These are phyloP conservation scores for Paralagenidium karlingii DNA, from an alignment of 352 stramenopile genomes.

Conservation along the genomic window DNA sequence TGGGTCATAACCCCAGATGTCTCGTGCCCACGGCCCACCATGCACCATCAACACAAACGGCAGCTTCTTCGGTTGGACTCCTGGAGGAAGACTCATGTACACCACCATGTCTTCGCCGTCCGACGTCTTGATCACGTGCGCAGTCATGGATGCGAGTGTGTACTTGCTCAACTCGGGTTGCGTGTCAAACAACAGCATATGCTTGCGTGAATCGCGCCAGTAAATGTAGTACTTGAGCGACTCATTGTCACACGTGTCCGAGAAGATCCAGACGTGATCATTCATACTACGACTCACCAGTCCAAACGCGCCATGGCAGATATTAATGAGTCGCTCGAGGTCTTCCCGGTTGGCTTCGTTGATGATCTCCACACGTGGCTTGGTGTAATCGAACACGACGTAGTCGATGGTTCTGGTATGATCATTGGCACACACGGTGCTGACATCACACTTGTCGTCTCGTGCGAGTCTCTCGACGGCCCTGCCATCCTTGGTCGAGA, in stretches of 20 bases:
- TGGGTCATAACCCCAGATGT: constrained; percentile 18
- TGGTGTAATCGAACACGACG: constrained; percentile 20
- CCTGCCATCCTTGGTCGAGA: constrained; percentile 18
- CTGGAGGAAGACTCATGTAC: constrained; percentile 24
- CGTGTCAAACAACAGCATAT: constrained; percentile 23
- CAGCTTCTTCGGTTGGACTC: constrained; percentile 12
- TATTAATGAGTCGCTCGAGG: constrained; percentile 10
- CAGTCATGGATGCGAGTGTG: constrained; percentile 17
- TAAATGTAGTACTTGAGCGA: constrained; percentile 32
- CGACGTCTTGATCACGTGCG: constrained; percentile 24
- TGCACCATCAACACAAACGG: constrained; percentile 26
- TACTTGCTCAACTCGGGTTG: constrained; percentile 18
- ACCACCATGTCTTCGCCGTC: constrained; percentile 27
- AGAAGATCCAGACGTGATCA: constrained; percentile 48
- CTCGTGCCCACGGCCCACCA: constrained; percentile 21
- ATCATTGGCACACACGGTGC: constrained; percentile 14
- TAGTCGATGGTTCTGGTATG: constrained; percentile 10
- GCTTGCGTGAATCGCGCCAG: constrained; percentile 11
- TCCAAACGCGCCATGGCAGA: constrained; percentile 11
- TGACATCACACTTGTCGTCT: constrained; percentile 14
- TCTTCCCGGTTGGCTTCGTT: constrained; percentile 14
- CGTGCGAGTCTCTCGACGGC: constrained; percentile 17
- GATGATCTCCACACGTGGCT: constrained; percentile 16
- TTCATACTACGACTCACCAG: constrained; percentile 18
- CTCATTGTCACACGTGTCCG: constrained; percentile 42